A percentile compares a stretch with the other conserved stretches of the same genome.
These are phyloP conservation scores for Ammopiptanthus mongolicus DNA, from an alignment of 306 rosid species.

Conservation along the genomic window DNA sequence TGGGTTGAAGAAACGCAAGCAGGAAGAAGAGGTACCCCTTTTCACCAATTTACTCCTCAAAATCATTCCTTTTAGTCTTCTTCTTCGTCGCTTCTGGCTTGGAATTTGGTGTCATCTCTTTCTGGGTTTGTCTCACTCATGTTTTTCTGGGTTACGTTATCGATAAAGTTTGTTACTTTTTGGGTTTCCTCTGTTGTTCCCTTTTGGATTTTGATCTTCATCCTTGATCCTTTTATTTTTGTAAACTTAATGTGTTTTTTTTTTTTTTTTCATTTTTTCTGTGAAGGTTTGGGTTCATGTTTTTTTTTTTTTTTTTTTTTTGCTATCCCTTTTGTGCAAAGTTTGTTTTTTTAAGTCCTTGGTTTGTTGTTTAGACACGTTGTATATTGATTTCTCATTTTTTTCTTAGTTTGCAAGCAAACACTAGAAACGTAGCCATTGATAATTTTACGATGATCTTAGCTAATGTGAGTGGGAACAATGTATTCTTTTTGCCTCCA, in stretches of 20 bases:
- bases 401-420: not conserved
- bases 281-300: not conserved
- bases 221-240: constrained; percentile 22
- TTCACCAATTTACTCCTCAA: not conserved
- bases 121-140: not conserved
- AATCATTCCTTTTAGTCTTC: not conserved
- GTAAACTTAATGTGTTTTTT: not conserved
- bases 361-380: not conserved
- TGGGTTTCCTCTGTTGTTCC: not conserved
- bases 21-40: constrained; percentile 32
- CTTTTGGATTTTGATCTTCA: not conserved
- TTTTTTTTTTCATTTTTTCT: too few relatives aligned
- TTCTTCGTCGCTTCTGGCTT: not conserved
- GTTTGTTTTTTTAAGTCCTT: not conserved
- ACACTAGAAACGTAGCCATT: not conserved
- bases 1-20: constrained; percentile 43
- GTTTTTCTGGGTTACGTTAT: not conserved
- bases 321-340: not conserved
- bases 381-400: not conserved
- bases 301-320: not conserved
- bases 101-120: not conserved
- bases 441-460: not conserved
- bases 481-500: too few relatives aligned
- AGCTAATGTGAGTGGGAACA: not conserved
- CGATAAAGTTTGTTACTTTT: not conserved